Evolutionary conservation across 2,329 filamentous ascomycete genomes (phyloP), one percentile per base, ranked within the genome.

Genomic region (Colletotrichum karsti): DNA sequence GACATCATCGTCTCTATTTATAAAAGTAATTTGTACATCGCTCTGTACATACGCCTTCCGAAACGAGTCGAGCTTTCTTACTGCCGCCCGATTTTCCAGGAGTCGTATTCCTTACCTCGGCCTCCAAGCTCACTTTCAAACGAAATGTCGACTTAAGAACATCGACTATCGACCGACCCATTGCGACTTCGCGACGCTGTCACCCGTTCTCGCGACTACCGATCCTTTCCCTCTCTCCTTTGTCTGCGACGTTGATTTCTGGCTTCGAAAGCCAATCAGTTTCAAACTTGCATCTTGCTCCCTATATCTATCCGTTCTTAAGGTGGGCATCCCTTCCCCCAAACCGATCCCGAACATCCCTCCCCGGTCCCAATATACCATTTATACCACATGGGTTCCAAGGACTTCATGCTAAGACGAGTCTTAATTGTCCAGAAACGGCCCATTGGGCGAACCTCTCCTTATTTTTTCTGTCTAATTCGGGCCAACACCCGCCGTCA

Each of bases 231-330:
- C 35, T 51, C n/a, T 39, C 42, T 37, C 28, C 37, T 48, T 57
- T 41, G 22, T 59, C 28, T 65, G 37, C 54, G 46, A 58, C 61
- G 24, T 65, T 44, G 9, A 30, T 65, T 57, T 26, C 37, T 12
- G 55, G 63, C 63, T 61, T 69, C 46, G 63, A 61, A 42, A 69
- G 62, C 63, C 50, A 53, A 30, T 7, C 56, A 58, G 63, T 62
- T 57, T 62, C 41, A 67, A 39, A 56, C 13, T 26, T 46, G 63
- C 18, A 37, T 62, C 15, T 66, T 41, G 33, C 18, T 39, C 15
- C 28, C 66, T 67, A 67, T 69, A 69, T 50, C 41, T 56, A 55
- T 24, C 35, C 20, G 30, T 50, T 61, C 10, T 56, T 53, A 62
- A 69, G 56, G 66, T 69, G 63, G 50, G 41, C 51, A 67, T 26